phyloP scores from a whole-genome alignment of 345 rosid genomes.

The Arabidopsis thaliana region TAIR10.1 NC_003074.8:1850501-1851000 shows the following conservation, averaged over 20 bases:
- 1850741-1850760: neutral
- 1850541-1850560: neutral
- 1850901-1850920: constrained; percentile 1
- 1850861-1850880: neutral
- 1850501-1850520: neutral
- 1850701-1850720: constrained; percentile 22
- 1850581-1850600: neutral
- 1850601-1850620: neutral
- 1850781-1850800: too few relatives aligned
- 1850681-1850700: constrained; percentile 6
- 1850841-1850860: neutral
- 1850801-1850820: neutral
- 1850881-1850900: neutral
- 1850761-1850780: too few relatives aligned
- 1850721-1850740: constrained; percentile 1
- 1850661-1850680: neutral
- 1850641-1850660: constrained; percentile 10
- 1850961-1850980: neutral
- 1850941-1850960: neutral
- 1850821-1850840: neutral
- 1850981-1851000: neutral
- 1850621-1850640: constrained; percentile 19
- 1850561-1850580: neutral
- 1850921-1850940: too few relatives aligned
- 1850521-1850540: neutral